phyloP scores from a whole-genome alignment of 1,284 basidiomycete species.

The Meira miltonrushii region DNA sequence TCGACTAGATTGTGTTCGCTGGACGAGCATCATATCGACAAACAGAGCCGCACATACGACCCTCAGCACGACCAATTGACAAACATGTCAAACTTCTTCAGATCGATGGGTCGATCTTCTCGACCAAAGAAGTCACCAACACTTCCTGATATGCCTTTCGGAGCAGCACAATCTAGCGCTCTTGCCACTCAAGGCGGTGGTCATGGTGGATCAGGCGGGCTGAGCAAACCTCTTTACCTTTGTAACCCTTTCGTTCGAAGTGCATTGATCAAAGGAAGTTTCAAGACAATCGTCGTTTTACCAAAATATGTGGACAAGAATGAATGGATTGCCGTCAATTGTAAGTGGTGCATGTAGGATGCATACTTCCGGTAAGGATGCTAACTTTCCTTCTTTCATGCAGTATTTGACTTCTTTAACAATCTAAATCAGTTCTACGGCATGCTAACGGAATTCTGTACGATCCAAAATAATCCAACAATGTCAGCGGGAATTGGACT shows the following conservation, averaged over 20 bases:
- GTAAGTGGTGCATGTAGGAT: constrained; percentile 57
- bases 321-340: constrained; percentile 96
- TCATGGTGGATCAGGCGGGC: constrained; percentile 5
- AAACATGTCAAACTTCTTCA: constrained; percentile 20
- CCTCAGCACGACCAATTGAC: too few species aligned
- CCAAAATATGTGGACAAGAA: constrained; percentile 66
- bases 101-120: constrained; percentile 47
- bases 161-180: neutral
- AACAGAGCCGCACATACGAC: neutral
- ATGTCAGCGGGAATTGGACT: constrained; percentile 87
- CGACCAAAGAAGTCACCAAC: constrained; percentile 41
- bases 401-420: constrained; percentile 62
- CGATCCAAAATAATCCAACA: constrained; percentile 76
- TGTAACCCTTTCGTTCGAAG: constrained; percentile 74
- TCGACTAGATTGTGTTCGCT: neutral
- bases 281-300: constrained; percentile 95
- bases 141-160: constrained; percentile 32
- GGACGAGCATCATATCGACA: neutral
- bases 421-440: constrained; percentile 98
- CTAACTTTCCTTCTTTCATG: constrained; percentile 4
- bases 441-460: constrained; percentile 89
- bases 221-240: constrained; percentile 47
- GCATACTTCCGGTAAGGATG: neutral
- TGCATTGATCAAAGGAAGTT: constrained; percentile 93
- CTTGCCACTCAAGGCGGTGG: neutral